Evolutionary conservation across 495 filamentous ascomycete genomes (phyloP).

Genomic region (Tuber umbilicatum): DNA sequence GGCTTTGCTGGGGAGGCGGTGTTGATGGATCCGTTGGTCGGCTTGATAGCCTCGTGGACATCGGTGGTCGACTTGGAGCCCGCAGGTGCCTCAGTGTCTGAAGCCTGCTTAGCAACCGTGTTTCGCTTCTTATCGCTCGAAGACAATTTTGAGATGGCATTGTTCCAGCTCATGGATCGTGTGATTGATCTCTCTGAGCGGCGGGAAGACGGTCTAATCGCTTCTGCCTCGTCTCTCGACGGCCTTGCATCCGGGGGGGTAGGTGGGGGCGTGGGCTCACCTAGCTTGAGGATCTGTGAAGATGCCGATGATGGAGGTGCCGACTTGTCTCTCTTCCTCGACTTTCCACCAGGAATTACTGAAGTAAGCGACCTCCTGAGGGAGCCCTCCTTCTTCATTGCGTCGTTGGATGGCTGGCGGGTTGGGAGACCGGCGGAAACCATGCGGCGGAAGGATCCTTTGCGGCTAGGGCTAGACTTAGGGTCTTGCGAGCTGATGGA

Average conservation of each 20-base stretch:
- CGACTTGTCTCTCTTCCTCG: constrained; percentile 26
- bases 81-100: constrained; percentile 30
- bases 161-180: constrained; percentile 35
- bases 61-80: constrained; percentile 8
- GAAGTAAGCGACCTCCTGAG: constrained; percentile 31
- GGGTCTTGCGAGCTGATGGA: constrained; percentile 24
- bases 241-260: constrained; percentile 31
- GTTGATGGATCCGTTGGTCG: neutral
- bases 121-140: constrained; percentile 31
- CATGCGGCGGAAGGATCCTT: constrained; percentile 29
- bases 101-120: constrained; percentile 33
- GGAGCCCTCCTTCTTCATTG: constrained; percentile 20
- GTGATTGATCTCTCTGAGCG: constrained; percentile 32
- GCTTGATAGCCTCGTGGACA: constrained; percentile 4
- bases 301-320: constrained; percentile 21
- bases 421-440: constrained; percentile 16
- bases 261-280: constrained; percentile 39
- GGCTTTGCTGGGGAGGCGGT: constrained; percentile 14
- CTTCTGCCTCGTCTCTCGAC: constrained; percentile 21
- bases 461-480: constrained; percentile 24
- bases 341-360: constrained; percentile 26
- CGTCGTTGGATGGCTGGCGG: constrained; percentile 27
- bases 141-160: constrained; percentile 24
- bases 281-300: constrained; percentile 33
- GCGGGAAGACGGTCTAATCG: constrained; percentile 28